These are phyloP conservation scores for Cadophora sp. DNA, from an alignment of 2,329 filamentous ascomycete species.

Conservation along the genomic window DNA sequence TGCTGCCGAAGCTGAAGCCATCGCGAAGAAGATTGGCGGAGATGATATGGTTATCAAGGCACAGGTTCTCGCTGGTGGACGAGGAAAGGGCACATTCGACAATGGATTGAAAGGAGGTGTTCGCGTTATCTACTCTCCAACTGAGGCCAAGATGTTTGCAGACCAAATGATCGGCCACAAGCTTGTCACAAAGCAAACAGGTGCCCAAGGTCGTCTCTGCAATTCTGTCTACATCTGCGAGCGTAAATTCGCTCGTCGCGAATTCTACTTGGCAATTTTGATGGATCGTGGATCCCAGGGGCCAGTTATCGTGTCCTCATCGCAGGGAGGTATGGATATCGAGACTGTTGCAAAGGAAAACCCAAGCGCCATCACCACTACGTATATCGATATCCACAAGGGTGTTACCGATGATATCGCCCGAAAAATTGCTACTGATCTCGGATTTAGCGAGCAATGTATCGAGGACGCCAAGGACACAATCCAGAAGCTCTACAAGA, in stretches of 20 bases:
- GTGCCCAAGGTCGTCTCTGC: conserved; percentile 90
- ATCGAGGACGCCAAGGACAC: conserved; percentile 93
- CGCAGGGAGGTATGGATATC: conserved; percentile 99
- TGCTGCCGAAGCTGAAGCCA: conserved; percentile 85
- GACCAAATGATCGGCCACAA: conserved; percentile 99
- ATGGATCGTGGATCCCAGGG: conserved; percentile 94
- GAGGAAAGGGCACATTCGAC: conserved; percentile 97
- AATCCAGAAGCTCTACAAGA: conserved; percentile 98
- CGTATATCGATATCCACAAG: conserved; percentile 88
- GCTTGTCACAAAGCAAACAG: conserved; percentile 99
- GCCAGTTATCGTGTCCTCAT: conserved; percentile 96
- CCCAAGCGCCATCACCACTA: conserved; percentile 94
- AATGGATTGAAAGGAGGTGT: conserved; percentile 99
- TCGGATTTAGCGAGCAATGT: conserved; percentile 98
- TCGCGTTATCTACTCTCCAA: conserved; percentile 97
- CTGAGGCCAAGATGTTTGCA: conserved; percentile 95
- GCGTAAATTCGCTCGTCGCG: conserved; percentile 98
- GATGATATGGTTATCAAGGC: conserved; percentile 99
- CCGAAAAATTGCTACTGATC: conserved; percentile 83
- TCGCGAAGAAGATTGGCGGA: conserved; percentile 88
- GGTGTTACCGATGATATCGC: conserved; percentile 97
- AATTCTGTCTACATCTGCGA: conserved; percentile 99
- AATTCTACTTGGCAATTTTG: conserved; percentile 98
- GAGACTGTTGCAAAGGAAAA: conserved; percentile 98
- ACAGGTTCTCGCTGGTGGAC: conserved; percentile 95